Conservation (phyloP, 345 rosid species). For the Trapa incisa region DNA sequence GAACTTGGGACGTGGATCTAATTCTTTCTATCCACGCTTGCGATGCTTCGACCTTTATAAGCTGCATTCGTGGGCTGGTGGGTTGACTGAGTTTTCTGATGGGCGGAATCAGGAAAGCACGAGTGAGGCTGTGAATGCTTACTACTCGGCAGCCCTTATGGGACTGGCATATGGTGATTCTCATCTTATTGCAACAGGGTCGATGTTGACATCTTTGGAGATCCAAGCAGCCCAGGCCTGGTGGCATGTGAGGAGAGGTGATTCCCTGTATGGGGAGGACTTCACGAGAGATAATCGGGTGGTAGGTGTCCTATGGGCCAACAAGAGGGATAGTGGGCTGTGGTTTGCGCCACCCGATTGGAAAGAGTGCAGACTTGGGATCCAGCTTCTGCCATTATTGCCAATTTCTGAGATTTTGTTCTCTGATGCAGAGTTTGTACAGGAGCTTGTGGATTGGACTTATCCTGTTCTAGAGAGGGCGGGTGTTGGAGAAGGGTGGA, state of each 20-base stretch:
- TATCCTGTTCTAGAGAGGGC: constrained; percentile 54
- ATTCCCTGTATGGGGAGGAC: constrained; percentile 36
- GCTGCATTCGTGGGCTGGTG: constrained; percentile 96
- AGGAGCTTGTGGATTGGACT: constrained; percentile 75
- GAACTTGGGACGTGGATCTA: constrained; percentile 41
- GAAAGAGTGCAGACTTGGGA: constrained; percentile 79
- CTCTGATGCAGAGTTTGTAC: constrained; percentile 42
- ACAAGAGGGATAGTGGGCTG: constrained; percentile 77
- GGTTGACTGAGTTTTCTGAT: constrained; percentile 71
- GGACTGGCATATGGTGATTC: constrained; percentile 91
- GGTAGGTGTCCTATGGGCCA: constrained; percentile 81
- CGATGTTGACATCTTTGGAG: constrained; percentile 61
- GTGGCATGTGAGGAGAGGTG: constrained; percentile 81
- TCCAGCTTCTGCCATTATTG: constrained; percentile 63
- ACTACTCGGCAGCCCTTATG: constrained; percentile 83
- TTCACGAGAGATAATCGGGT: constrained; percentile 68
- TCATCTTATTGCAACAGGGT: constrained; percentile 52
- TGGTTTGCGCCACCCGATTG: constrained; percentile 83
- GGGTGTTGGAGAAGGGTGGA: constrained; percentile 85
- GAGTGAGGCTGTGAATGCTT: constrained; percentile 83
- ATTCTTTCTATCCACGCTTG: constrained; percentile 53
- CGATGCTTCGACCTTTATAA: constrained; percentile 84
- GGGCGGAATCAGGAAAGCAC: constrained; percentile 92
- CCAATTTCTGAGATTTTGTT: constrained; percentile 64
- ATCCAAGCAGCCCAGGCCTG: constrained; percentile 79